Percentiles rank a stretch among this genome's conserved stretches.
These are phyloP conservation scores for Marsdenia floribunda DNA, from an alignment of 257 asterid genomes.

Conservation along the genomic window DNA sequence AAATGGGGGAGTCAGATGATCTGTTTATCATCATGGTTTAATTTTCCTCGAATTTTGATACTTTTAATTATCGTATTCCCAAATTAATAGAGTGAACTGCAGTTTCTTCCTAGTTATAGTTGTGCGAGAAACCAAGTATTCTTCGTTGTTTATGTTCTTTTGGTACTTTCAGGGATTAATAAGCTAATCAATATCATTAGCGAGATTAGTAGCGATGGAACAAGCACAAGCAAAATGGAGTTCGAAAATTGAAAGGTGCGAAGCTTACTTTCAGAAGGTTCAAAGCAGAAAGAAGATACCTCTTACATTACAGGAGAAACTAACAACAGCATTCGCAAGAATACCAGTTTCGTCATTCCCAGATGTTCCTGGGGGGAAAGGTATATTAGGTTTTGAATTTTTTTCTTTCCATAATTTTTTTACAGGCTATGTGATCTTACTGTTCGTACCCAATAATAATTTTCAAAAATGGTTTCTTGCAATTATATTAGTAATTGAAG, in stretches of 20 bases:
- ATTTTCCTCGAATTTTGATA: too few species aligned
- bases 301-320: slow-evolving; percentile 49
- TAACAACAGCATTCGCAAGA: slow-evolving; percentile 58
- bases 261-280: slow-evolving; percentile 73
- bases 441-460: background rate
- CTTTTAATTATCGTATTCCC: too few species aligned
- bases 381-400: slow-evolving; percentile 18
- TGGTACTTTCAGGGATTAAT: background rate
- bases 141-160: background rate
- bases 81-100: background rate
- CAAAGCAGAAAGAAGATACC: slow-evolving; percentile 62
- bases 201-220: slow-evolving; percentile 35
- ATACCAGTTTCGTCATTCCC: slow-evolving; percentile 81
- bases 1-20: too few species aligned
- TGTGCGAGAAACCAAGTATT: background rate
- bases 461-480: background rate
- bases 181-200: background rate
- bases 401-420: background rate
- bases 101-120: background rate
- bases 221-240: slow-evolving; percentile 14
- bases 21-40: too few species aligned
- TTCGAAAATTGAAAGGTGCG: slow-evolving; percentile 34
- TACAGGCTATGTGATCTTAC: background rate
- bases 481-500: slow-evolving; percentile 53
- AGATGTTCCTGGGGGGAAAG: slow-evolving; percentile 80